phyloP scores from a whole-genome alignment of 257 asterid species.

The Jaltomata sinuosa region DNA sequence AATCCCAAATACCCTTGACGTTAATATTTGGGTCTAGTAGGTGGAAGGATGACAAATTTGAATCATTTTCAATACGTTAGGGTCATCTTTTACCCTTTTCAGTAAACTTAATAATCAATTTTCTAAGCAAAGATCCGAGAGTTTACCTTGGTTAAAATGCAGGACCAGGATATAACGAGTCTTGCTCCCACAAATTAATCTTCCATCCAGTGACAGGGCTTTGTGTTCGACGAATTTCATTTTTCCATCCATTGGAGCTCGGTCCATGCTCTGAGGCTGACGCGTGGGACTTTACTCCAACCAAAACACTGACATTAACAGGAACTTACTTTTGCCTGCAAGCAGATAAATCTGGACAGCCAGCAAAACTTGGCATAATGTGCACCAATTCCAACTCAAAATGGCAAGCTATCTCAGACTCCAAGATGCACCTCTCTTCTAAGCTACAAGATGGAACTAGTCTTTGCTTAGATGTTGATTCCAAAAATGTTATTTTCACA shows the following conservation, averaged over 20 bases:
- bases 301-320: constrained; percentile 36
- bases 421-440: constrained; percentile 80
- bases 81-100: neutral
- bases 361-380: constrained; percentile 61
- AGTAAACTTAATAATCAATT: neutral
- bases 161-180: constrained; percentile 63
- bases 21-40: neutral
- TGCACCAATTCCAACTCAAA: constrained; percentile 43
- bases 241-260: constrained; percentile 41
- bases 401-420: constrained; percentile 76
- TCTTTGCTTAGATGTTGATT: constrained; percentile 69
- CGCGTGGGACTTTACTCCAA: constrained; percentile 53
- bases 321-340: constrained; percentile 73
- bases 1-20: neutral
- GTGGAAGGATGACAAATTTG: neutral
- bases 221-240: constrained; percentile 41
- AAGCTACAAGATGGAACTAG: constrained; percentile 48
- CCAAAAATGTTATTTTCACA: constrained; percentile 46
- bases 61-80: neutral
- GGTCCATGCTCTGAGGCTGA: constrained; percentile 73
- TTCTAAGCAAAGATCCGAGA: neutral
- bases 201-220: constrained; percentile 86
- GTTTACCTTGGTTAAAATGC: constrained; percentile 16
- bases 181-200: constrained; percentile 46
- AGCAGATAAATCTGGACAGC: constrained; percentile 45